Percentiles rank a stretch among this genome's conserved stretches.
Conservation (phyloP, 192 early-diverging fungal species). For the Ramicandelaber brevisporus region DNA sequence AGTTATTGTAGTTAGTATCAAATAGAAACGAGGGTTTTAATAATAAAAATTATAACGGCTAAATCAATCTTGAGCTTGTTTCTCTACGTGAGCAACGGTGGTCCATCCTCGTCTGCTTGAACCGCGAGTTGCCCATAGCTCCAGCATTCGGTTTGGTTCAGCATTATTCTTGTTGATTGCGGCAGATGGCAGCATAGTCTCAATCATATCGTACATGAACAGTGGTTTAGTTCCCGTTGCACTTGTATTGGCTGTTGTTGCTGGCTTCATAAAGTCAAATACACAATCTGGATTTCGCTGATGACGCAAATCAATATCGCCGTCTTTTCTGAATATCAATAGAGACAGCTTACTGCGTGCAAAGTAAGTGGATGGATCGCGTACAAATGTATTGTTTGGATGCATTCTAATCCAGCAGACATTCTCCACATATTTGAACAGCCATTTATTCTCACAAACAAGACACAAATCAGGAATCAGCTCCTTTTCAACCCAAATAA, state of each 20-base stretch:
- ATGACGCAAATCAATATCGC: conserved; percentile 74
- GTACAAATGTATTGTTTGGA: conserved; percentile 55
- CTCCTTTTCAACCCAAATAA: conserved; percentile 91
- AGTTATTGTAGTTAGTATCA: no score
- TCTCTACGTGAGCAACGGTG: no score
- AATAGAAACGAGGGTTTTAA: no score
- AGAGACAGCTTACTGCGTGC: conserved; percentile 67
- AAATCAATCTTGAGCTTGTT: no score
- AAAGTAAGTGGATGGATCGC: conserved; percentile 44
- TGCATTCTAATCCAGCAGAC: conserved; percentile 84
- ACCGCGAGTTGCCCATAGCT: conserved; percentile 64
- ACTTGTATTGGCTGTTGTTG: conserved; percentile 15
- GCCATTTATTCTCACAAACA: conserved; percentile 41
- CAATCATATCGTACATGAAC: conserved; percentile 68
- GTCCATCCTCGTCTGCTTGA: no score
- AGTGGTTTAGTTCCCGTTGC: conserved; percentile 52
- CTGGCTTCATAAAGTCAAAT: conserved; percentile 83
- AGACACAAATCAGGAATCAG: conserved; percentile 52
- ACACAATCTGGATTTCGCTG: conserved; percentile 84
- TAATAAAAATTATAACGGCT: no score
- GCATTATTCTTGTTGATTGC: conserved; percentile 30
- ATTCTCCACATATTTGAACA: conserved; percentile 86
- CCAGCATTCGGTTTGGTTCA: conserved; percentile 38
- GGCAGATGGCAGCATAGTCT: conserved; percentile 67
- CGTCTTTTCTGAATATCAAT: conserved; percentile 72